A percentile compares a stretch with the other conserved stretches of the same genome.
phyloP scores from a whole-genome alignment of 208 protist species.

The Plasmodiophora brassicae region DNA sequence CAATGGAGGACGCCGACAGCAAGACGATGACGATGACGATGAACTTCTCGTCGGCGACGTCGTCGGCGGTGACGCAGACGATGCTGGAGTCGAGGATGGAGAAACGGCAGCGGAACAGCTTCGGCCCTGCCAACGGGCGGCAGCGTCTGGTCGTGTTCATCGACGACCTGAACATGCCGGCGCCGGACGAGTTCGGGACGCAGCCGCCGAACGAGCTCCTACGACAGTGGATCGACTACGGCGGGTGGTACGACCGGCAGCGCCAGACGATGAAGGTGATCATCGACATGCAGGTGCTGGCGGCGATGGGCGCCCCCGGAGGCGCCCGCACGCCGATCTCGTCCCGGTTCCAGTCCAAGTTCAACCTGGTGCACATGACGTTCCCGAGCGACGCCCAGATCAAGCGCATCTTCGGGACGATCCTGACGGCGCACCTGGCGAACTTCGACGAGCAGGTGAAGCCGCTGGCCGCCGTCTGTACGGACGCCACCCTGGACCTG shows the following conservation, averaged over 20 bases:
- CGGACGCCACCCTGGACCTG: constrained; percentile 84
- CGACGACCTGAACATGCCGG: constrained; percentile 97
- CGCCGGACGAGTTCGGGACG: constrained; percentile 90
- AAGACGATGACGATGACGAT: constrained; percentile 77
- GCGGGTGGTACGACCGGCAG: constrained; percentile 90
- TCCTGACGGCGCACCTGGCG: constrained; percentile 82
- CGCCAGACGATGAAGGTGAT: constrained; percentile 83
- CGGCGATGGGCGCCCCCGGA: constrained; percentile 83
- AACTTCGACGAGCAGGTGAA: constrained; percentile 82
- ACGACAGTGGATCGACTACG: constrained; percentile 91
- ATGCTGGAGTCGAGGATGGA: constrained; percentile 90
- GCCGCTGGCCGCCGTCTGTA: constrained; percentile 76
- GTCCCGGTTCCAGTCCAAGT: constrained; percentile 80
- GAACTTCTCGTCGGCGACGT: constrained; percentile 91
- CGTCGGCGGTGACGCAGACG: constrained; percentile 81
- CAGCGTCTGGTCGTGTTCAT: constrained; percentile 89
- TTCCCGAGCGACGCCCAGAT: constrained; percentile 78
- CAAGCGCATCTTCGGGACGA: constrained; percentile 86
- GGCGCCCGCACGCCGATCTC: constrained; percentile 87
- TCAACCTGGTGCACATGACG: constrained; percentile 90
- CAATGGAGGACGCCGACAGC: constrained; percentile 63
- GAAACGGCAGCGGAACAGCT: constrained; percentile 91
- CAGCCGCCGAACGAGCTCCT: constrained; percentile 93
- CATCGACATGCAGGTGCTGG: constrained; percentile 90
- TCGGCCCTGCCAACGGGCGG: constrained; percentile 75